These are phyloP conservation scores for Trichoderma semiorbis DNA, from an alignment of 2,329 filamentous ascomycete species.

Conservation along the genomic window DNA sequence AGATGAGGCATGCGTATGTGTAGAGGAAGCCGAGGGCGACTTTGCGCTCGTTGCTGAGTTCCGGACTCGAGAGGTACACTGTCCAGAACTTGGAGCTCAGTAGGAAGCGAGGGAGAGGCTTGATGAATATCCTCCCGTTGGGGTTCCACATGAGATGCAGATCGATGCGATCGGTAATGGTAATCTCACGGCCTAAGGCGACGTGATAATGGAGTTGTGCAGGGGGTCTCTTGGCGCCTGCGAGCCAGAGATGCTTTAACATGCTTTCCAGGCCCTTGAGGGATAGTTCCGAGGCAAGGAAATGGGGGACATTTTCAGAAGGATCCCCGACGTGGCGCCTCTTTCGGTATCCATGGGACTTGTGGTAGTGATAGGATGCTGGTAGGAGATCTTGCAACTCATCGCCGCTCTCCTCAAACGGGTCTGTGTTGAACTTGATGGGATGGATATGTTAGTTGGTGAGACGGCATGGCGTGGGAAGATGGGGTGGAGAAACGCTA, in stretches of 20 bases:
- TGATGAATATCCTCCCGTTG: background rate
- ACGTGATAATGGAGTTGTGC: background rate
- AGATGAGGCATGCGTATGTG: background rate
- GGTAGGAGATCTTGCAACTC: background rate
- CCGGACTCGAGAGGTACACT: background rate
- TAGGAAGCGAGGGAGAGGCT: background rate
- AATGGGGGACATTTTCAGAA: background rate
- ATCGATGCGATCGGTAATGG: background rate
- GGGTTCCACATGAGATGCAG: background rate
- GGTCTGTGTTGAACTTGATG: background rate
- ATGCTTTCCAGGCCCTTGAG: background rate
- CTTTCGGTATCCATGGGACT: background rate
- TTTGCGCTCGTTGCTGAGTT: background rate
- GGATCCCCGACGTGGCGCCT: background rate
- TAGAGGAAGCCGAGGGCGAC: constrained; percentile 1
- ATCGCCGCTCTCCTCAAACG: background rate
- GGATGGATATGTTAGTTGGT: background rate
- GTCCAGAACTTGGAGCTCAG: background rate
- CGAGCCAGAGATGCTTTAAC: constrained; percentile 28
- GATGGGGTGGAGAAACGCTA: background rate
- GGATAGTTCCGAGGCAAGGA: background rate
- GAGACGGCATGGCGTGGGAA: background rate
- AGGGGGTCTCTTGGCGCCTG: constrained; percentile 28
- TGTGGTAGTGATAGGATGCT: background rate
- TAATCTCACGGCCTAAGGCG: background rate